Conservation (phyloP, 352 stramenopile genomes). For the Phytophthora europaea region DNA sequence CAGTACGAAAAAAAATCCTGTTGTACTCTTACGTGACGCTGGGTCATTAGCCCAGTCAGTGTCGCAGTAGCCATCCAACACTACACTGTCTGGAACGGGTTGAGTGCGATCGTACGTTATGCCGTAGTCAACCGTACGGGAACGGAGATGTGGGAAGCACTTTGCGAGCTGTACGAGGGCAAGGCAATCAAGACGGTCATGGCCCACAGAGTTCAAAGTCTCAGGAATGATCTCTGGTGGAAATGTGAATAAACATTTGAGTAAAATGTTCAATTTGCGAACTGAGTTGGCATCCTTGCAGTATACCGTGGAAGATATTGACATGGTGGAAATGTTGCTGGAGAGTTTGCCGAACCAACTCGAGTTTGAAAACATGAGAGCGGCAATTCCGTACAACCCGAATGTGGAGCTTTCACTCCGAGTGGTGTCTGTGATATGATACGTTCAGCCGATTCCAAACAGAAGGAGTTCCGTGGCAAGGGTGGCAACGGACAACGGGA, state of each 20-base stretch:
- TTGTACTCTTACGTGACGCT: background rate
- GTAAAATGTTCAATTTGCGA: conserved; percentile 13
- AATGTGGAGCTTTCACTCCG: too few species aligned
- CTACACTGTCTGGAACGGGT: background rate
- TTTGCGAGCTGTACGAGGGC: conserved; percentile 16
- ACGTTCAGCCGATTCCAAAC: too few species aligned
- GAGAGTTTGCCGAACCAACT: too few species aligned
- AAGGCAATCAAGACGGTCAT: conserved; percentile 12
- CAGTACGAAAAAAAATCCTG: background rate
- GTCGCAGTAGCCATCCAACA: background rate
- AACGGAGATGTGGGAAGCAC: conserved; percentile 6
- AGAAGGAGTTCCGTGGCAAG: too few species aligned
- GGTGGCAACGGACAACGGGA: too few species aligned
- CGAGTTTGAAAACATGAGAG: too few species aligned
- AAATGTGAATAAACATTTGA: conserved; percentile 13
- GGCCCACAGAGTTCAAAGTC: background rate
- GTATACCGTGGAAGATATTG: too few species aligned
- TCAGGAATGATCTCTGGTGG: background rate
- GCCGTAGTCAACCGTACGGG: background rate
- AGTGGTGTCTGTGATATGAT: too few species aligned
- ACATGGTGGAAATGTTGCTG: background rate
- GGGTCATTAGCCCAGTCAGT: background rate
- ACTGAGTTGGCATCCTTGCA: too few species aligned
- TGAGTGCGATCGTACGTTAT: background rate
- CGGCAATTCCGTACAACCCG: too few species aligned